A percentile compares a stretch with the other conserved stretches of the same genome.
Evolutionary conservation across 805 yeast species (phyloP).

Genomic region (Kodamaea restingae): DNA sequence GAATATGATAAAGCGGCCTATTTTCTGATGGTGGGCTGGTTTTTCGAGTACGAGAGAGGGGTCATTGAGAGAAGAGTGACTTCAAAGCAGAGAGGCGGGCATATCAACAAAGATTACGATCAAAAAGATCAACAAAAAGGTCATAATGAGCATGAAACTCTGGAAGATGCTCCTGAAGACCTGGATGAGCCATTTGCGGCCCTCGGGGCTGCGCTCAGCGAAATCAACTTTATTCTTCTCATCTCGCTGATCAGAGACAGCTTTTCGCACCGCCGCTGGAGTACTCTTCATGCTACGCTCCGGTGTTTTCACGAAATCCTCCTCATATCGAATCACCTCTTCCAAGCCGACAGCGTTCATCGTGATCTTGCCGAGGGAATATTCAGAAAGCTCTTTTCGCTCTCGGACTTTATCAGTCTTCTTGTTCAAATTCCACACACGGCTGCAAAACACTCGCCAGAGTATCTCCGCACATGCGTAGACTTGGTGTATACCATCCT

Average conservation of each 20-base stretch:
- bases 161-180: too few relatives aligned
- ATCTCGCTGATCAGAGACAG: slow-evolving; percentile 43
- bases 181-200: slow-evolving; percentile 27
- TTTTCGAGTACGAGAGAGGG: slow-evolving; percentile 59
- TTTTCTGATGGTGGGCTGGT: slow-evolving; percentile 68
- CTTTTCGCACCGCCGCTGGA: slow-evolving; percentile 44
- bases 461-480: slow-evolving; percentile 55
- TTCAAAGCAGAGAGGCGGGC: background rate
- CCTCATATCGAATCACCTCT: slow-evolving; percentile 42
- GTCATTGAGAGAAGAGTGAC: background rate
- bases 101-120: background rate
- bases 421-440: slow-evolving; percentile 58
- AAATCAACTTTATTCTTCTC: slow-evolving; percentile 55
- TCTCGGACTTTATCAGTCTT: slow-evolving; percentile 52
- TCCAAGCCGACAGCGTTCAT: slow-evolving; percentile 29
- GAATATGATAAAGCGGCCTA: slow-evolving; percentile 42
- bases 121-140: background rate
- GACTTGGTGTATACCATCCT: slow-evolving; percentile 63
- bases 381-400: slow-evolving; percentile 66
- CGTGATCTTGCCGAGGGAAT: slow-evolving; percentile 52
- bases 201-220: slow-evolving; percentile 55
- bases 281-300: slow-evolving; percentile 66
- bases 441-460: slow-evolving; percentile 60
- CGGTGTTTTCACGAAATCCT: slow-evolving; percentile 63
- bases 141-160: background rate